Base-by-base conservation (phyloP, 768 basidiomycete genomes). In the Tubosaeta sp. region DNA sequence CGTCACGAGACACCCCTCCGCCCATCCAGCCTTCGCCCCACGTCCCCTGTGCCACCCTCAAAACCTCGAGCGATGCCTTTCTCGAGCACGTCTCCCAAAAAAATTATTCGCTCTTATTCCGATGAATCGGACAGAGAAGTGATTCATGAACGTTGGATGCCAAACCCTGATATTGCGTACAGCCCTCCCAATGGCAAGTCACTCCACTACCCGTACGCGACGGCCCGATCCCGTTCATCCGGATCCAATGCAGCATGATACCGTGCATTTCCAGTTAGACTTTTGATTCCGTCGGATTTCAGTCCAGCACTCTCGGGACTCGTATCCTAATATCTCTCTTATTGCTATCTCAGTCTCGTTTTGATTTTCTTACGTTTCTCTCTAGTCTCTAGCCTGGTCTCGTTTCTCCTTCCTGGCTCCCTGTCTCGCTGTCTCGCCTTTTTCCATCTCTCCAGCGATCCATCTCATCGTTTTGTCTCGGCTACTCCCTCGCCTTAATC, bases 111-210 rank as follows among this genome's bases (percentile, higher is more conserved):
- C 47, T 79, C 82, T 30, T 74, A 80, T 54, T 83, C 82, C 48
- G 85, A 87, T 61, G 84, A 85, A 71, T 85, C 83, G 56, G 71
- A 71, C 51, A 68, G 67, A 58, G 72, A 78, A 56, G 70, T 73
- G 64, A 79, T 82, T 39, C 82, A 79, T 52, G 78, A 85, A 62
- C 77, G 82, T 54, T 86, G 85, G 85, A 71, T 86, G 40, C 85
- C 85, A 13, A 75, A 77, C 27, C 60, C 66, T 35, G 64, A 68
- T 21, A 30, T 68, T 47, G 67, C 68, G 32, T 66, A 68, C 47
- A 68, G 73, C 36, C 73, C 73, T 8, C 73, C 70, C 18, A 65
- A 59, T 4, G 66, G 73, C 27, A 69, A 66, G 40, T 31, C 63
- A 3, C 49, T 63, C 31, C 59, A 63, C 34, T 62, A 66, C 40